Conservation (phyloP, 106 monocot genomes). For the Gastrodia elata region DNA sequence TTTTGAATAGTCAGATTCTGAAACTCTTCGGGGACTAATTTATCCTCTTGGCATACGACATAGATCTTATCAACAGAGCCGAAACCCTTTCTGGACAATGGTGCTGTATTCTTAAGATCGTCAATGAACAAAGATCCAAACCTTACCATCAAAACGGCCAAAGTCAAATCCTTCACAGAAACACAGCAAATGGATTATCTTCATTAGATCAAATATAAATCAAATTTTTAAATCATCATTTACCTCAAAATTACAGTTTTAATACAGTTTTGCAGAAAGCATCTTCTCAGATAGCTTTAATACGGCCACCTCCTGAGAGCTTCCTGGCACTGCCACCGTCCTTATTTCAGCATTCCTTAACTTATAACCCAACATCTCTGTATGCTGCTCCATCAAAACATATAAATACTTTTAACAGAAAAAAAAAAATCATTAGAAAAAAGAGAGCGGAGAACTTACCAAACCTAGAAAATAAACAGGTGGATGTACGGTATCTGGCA, state of each 20-base stretch:
- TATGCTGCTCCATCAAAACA: neutral
- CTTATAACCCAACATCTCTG: neutral
- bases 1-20: slow-evolving; percentile 32
- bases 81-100: neutral
- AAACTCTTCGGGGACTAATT: slow-evolving; percentile 3
- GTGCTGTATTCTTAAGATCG: neutral
- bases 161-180: slow-evolving; percentile 11
- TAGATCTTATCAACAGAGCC: slow-evolving; percentile 26
- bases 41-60: slow-evolving; percentile 31
- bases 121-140: neutral
- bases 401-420: neutral
- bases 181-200: too few species aligned
- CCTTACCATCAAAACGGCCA: neutral
- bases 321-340: neutral
- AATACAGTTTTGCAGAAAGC: slow-evolving; percentile 7
- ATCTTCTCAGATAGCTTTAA: neutral
- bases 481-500: slow-evolving; percentile 12
- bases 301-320: too few species aligned
- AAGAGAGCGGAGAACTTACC: neutral
- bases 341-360: too few species aligned
- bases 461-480: neutral
- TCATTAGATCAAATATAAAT: too few species aligned
- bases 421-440: neutral
- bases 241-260: slow-evolving; percentile 12
- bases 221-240: too few species aligned